These are phyloP conservation scores for Heteromeles arbutifolia DNA, from an alignment of 306 rosid species.

Conservation along the genomic window DNA sequence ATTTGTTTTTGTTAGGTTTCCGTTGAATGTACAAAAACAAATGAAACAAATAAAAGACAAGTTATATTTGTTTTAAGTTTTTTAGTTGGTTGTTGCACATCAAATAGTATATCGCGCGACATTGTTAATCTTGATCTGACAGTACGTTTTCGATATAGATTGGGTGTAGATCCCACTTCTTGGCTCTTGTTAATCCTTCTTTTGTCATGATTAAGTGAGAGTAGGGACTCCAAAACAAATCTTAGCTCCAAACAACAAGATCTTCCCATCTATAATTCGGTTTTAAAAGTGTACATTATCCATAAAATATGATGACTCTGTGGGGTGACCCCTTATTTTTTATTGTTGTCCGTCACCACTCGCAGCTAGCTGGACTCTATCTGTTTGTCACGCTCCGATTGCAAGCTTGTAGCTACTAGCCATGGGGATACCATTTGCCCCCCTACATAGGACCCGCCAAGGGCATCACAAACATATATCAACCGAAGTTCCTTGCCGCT, in stretches of 20 bases:
- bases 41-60: background rate
- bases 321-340: background rate
- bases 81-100: background rate
- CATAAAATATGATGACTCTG: constrained; percentile 22
- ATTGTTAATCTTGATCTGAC: too few relatives aligned
- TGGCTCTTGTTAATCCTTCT: constrained; percentile 1
- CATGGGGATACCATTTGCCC: constrained; percentile 81
- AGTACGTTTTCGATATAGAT: background rate
- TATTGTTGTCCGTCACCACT: background rate
- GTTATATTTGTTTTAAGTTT: background rate
- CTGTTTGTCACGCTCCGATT: constrained; percentile 37
- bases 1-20: too few relatives aligned
- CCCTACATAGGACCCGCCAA: constrained; percentile 47
- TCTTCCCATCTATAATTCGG: constrained; percentile 33
- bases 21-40: background rate
- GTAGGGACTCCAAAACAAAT: constrained; percentile 36
- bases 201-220: constrained; percentile 34
- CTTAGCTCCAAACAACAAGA: constrained; percentile 27
- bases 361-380: background rate
- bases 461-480: background rate
- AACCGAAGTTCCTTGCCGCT: constrained; percentile 5
- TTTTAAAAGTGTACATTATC: constrained; percentile 9
- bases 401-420: constrained; percentile 40
- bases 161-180: background rate
- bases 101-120: background rate